Evolutionary conservation across 2,329 filamentous ascomycete species (phyloP).

Genomic region (Xylaria sp.): DNA sequence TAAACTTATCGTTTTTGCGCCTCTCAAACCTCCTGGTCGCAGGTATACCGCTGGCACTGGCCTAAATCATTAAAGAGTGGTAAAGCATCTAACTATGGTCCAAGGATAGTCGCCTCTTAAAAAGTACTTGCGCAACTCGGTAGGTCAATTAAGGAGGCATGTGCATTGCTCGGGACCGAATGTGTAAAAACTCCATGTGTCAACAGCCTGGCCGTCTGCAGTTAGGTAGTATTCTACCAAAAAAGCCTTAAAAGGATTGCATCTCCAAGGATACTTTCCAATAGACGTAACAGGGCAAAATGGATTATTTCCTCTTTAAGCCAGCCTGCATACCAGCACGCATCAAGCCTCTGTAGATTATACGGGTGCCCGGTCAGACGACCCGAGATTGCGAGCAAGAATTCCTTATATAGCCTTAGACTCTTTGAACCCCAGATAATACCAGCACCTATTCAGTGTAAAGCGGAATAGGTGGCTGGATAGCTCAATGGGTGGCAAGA

Average conservation of each 20-base stretch:
- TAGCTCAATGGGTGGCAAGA: neutral
- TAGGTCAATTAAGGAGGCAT: neutral
- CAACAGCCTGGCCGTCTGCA: slow-evolving; percentile 3
- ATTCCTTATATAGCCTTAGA: neutral
- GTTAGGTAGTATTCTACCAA: neutral
- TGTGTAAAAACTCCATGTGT: slow-evolving; percentile 2
- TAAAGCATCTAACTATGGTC: neutral
- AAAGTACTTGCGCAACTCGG: neutral
- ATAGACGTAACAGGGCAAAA: neutral
- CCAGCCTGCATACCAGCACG: neutral
- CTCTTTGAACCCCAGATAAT: neutral
- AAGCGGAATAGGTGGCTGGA: neutral
- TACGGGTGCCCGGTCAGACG: neutral
- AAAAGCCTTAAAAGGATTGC: neutral
- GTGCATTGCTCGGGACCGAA: slow-evolving; percentile 4
- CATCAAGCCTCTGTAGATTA: neutral
- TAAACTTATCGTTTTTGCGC: slow-evolving; percentile 1
- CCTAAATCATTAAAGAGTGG: neutral
- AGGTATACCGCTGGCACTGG: neutral
- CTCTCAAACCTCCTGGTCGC: neutral
- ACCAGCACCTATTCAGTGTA: neutral
- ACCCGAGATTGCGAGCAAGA: neutral
- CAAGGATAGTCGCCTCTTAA: neutral
- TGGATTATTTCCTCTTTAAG: neutral
- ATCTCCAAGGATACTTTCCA: slow-evolving; percentile 4